Percentiles rank a stretch among this genome's conserved stretches.
These are phyloP conservation scores for Pseudogymnoascus sp. DNA, from an alignment of 2,329 filamentous ascomycete species.

Conservation along the genomic window DNA sequence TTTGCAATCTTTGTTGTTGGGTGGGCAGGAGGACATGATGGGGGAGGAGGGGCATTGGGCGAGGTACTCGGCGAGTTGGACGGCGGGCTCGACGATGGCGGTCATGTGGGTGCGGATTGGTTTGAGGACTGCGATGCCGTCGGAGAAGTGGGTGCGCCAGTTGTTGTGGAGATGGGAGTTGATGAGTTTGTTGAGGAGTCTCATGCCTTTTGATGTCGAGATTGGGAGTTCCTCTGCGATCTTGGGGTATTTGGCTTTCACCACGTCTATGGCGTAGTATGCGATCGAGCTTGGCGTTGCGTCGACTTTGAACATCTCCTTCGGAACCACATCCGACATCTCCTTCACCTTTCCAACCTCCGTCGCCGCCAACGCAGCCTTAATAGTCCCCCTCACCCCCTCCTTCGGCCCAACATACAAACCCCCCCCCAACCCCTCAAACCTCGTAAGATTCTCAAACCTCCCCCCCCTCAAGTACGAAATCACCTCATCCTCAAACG, in stretches of 20 bases:
- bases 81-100: constrained; percentile 58
- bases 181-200: constrained; percentile 63
- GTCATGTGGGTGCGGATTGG: constrained; percentile 69
- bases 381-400: constrained; percentile 55
- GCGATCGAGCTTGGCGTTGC: constrained; percentile 59
- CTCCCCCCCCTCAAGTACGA: constrained; percentile 65
- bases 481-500: constrained; percentile 63
- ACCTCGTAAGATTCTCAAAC: constrained; percentile 64
- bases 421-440: constrained; percentile 60
- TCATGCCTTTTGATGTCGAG: constrained; percentile 51
- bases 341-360: constrained; percentile 48
- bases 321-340: constrained; percentile 52
- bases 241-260: constrained; percentile 58
- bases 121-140: constrained; percentile 73
- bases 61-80: constrained; percentile 66
- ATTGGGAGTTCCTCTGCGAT: constrained; percentile 54
- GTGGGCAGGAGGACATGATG: constrained; percentile 70
- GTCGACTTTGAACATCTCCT: constrained; percentile 57
- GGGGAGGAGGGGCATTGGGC: constrained; percentile 66
- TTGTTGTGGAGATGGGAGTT: constrained; percentile 76
- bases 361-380: constrained; percentile 47
- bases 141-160: constrained; percentile 71
- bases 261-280: constrained; percentile 58
- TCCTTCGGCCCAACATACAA: constrained; percentile 63
- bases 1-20: constrained; percentile 65